Percentiles rank a stretch among this genome's conserved stretches.
These are phyloP conservation scores for Diaporthe destruens DNA, from an alignment of 2,329 filamentous ascomycete species.

Conservation along the genomic window DNA sequence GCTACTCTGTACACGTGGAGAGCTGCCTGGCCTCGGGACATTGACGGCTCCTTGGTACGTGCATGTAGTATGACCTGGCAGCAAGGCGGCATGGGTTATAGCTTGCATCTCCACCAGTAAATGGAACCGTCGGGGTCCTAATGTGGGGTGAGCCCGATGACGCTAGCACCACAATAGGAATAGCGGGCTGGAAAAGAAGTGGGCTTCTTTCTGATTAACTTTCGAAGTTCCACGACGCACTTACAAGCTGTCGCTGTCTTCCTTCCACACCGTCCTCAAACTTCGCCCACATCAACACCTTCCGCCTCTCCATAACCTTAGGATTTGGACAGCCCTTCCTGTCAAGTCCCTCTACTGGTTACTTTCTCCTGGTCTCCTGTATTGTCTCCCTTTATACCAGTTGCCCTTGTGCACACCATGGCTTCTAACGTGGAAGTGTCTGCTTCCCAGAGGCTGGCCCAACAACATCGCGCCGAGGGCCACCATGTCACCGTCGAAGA, in stretches of 20 bases:
- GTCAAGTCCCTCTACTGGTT: conserved; percentile 42
- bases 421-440: conserved; percentile 61
- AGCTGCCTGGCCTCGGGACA: background rate
- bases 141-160: conserved; percentile 15
- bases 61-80: conserved; percentile 6
- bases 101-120: background rate
- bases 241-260: conserved; percentile 24
- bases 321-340: conserved; percentile 43
- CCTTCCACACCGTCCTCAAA: conserved; percentile 28
- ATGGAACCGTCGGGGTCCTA: conserved; percentile 1
- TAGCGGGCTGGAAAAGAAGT: conserved; percentile 17
- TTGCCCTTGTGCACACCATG: conserved; percentile 52
- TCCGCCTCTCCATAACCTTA: conserved; percentile 18
- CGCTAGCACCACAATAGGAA: conserved; percentile 28
- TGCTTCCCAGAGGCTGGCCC: conserved; percentile 72
- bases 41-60: background rate
- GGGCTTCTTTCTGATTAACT: conserved; percentile 28
- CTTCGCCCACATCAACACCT: conserved; percentile 28
- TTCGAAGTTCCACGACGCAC: conserved; percentile 41
- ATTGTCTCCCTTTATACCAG: conserved; percentile 42
- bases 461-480: conserved; percentile 66
- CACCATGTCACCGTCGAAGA: conserved; percentile 83
- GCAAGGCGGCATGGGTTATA: background rate
- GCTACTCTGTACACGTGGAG: too few species aligned
- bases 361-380: conserved; percentile 43